Percentiles rank a stretch among this genome's conserved stretches.
phyloP scores from a whole-genome alignment of 345 rosid genomes.

The Eucalyptus leucophloia region DNA sequence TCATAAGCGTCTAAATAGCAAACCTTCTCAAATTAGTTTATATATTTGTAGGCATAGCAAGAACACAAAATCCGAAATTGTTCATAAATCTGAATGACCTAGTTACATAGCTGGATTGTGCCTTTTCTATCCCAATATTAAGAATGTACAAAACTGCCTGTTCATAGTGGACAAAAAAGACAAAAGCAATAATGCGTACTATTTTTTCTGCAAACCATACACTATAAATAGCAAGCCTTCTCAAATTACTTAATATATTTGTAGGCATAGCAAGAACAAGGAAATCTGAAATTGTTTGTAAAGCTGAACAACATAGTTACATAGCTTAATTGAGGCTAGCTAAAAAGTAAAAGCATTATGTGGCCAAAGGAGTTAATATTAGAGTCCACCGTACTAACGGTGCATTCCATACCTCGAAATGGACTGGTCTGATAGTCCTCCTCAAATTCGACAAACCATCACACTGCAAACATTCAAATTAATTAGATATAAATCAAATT shows the following conservation, averaged over 20 bases:
- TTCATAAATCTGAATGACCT: background rate
- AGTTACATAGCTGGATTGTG: background rate
- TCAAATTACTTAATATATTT: background rate
- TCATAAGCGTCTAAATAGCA: background rate
- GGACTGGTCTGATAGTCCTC: slow-evolving; percentile 42
- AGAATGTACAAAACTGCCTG: background rate
- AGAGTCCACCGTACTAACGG: background rate
- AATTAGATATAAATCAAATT: background rate
- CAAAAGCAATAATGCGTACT: background rate
- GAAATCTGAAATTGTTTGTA: background rate
- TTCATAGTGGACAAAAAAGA: background rate
- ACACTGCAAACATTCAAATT: slow-evolving; percentile 24
- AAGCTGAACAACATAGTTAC: background rate
- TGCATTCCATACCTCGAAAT: slow-evolving; percentile 35
- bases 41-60: background rate
- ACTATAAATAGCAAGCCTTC: background rate
- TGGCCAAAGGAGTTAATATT: background rate
- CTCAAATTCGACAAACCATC: slow-evolving; percentile 38
- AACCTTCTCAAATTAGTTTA: background rate
- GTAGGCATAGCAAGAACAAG: background rate
- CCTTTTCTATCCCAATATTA: background rate
- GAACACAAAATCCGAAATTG: background rate
- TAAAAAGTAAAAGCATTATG: background rate
- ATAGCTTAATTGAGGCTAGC: background rate
- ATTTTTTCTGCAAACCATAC: background rate